Percentiles rank a stretch among this genome's conserved stretches.
Conservation (phyloP, 2,329 filamentous ascomycete species). For the Gaeumannomyces tritici region DNA sequence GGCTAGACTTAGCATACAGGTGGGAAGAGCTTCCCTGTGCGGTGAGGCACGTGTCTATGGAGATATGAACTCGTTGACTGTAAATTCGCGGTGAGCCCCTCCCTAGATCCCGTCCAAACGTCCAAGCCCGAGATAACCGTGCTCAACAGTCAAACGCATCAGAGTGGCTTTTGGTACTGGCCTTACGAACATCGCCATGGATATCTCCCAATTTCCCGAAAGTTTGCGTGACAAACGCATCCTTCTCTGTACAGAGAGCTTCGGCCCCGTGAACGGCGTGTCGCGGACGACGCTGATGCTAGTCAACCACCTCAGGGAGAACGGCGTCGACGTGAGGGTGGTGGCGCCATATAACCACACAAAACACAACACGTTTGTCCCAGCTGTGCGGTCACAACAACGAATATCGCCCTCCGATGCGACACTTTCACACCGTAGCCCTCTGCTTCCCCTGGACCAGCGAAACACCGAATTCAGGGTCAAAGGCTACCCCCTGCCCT, state of each 20-base stretch:
- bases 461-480: constrained; percentile 44
- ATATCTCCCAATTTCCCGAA: constrained; percentile 34
- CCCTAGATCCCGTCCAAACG: not conserved
- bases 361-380: constrained; percentile 43
- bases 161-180: not conserved
- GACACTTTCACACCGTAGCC: not conserved
- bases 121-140: not conserved
- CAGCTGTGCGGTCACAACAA: constrained; percentile 21
- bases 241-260: constrained; percentile 60
- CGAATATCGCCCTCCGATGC: not conserved
- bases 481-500: constrained; percentile 56
- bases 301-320: constrained; percentile 54
- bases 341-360: constrained; percentile 54
- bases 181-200: constrained; percentile 7
- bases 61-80: not conserved
- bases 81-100: not conserved
- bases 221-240: constrained; percentile 51
- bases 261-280: constrained; percentile 66
- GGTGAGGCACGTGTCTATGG: not conserved
- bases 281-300: constrained; percentile 61
- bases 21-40: too few relatives aligned
- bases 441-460: not conserved
- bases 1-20: too few relatives aligned
- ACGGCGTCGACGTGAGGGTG: constrained; percentile 56
- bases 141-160: not conserved